Conservation (phyloP, 345 rosid species). For the Anastatica hierochuntica region DNA sequence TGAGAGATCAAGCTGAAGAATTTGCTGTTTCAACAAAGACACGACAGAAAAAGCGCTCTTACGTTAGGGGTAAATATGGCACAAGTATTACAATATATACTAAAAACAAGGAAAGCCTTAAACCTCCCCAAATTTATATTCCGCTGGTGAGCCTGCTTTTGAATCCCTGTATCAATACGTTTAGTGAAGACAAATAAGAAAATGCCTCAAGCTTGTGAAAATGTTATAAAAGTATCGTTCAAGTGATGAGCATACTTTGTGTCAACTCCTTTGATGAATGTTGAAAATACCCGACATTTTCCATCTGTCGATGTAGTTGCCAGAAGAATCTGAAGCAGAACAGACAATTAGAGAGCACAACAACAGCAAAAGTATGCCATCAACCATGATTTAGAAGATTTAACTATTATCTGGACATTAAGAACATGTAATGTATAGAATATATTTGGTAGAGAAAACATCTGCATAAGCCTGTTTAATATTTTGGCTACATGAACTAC, state of each 20-base stretch:
- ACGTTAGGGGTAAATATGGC: not conserved
- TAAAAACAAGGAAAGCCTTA: slow-evolving; percentile 5
- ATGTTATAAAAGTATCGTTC: not conserved
- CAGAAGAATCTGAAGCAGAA: slow-evolving; percentile 56
- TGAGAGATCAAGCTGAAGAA: slow-evolving; percentile 96
- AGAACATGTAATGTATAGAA: not conserved
- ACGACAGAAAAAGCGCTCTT: slow-evolving; percentile 15
- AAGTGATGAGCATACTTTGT: slow-evolving; percentile 40
- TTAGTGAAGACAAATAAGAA: slow-evolving; percentile 18
- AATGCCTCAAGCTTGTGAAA: slow-evolving; percentile 1
- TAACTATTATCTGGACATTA: no score
- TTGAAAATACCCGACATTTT: slow-evolving; percentile 90
- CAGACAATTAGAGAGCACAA: slow-evolving; percentile 10
- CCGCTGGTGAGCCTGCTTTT: slow-evolving; percentile 54
- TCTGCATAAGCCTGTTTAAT: not conserved
- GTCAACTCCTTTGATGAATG: slow-evolving; percentile 98
- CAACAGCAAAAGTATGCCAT: not conserved
- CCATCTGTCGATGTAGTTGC: slow-evolving; percentile 98
- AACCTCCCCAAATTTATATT: slow-evolving; percentile 95
- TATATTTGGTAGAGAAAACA: not conserved
- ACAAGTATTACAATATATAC: not conserved
- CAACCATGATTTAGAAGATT: no score
- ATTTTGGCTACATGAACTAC: not conserved
- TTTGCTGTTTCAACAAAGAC: slow-evolving; percentile 56
- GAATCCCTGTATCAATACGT: slow-evolving; percentile 48